Base-by-base conservation (phyloP, 2,329 filamentous ascomycete species). In the Penicillium sp. region DNA sequence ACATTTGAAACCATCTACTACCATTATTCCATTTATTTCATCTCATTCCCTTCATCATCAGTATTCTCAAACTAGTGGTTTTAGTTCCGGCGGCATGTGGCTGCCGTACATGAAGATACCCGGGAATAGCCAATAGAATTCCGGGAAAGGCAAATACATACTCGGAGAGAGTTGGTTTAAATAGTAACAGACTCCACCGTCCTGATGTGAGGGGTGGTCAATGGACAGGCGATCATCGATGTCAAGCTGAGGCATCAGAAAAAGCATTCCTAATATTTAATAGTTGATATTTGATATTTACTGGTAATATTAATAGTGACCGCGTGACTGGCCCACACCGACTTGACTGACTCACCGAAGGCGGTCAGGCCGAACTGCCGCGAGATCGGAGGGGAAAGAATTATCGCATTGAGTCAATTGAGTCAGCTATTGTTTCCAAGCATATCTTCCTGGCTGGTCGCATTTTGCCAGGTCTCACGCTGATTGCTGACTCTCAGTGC, bases 341-440 rank as follows among this genome's bases (percentile, higher is more conserved):
- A 33, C 28, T 31, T 16, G 23, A 53, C 52, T 56, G 58, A 63
- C 45, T 63, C 60, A 58, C 42, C 42, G 51, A 56, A 54, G 58
- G 61, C 61, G 61, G 61, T 64, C 51, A 61, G 42, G 2, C 24
- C 19, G 46, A 59, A 54, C 55, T 59, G 58, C 60, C 58, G 61
- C 61, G 61, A 63, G 46, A 52, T 60, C 59, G 57, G 58, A 61
- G 61, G 46, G 55, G 42, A 54, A 60, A 62, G 60, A 61, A 56
- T 65, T 51, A 52, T n/a, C n/a, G n/a, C n/a, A n/a, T 54, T 57
- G 59, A 58, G 51, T 61, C 60, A 59, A 26, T 28, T 24, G 4
- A 10, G 18, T 37, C 18, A 36, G 33, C 19, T 18, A n/a, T 40
- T 36, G 37, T 16, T 54, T 28, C 52, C 54, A 37, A 51, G 49